Evolutionary conservation across 306 rosid species (phyloP), one percentile per base, ranked within the genome.

Genomic region (Oemleria cerasiformis): DNA sequence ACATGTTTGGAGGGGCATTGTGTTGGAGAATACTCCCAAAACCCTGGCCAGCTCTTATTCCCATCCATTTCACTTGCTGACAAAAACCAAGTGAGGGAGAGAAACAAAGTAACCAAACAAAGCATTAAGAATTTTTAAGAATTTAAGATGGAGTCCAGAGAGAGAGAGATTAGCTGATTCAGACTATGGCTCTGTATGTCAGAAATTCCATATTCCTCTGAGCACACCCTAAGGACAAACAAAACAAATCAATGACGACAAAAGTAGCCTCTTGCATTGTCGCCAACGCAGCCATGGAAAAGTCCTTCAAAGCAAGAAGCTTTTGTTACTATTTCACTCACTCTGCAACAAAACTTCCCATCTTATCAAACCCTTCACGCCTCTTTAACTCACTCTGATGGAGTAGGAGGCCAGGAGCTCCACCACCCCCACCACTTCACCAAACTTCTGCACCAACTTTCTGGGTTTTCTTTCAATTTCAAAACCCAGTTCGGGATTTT

Each of bases 41-140:
- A 76, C 14, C 73, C 44, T 62, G 77, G 80, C 80, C 88, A 76
- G 80, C 83, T 78, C 86, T 85, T 80, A 80, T 85, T 82, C 85
- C 74, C 78, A 59, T 85, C 85, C 83, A 75, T 65, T 80, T 44
- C 76, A 74, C 74, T 14, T 55, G 21, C 45, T 63, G 85, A 65
- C 87, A 72, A 80, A 64, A 42, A 16, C 36, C 67, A 67, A 56
- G 25, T 69, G 71, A 70, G 50, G 57, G 75, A 69, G 75, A 67
- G 44, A 72, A 44, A 77, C 14, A 53, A 45, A 78, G 66, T 30
- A 51, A 63, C 66, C 64, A 74, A 73, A 59, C 65, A 70, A 73
- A 72, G 44, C 36, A 30, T 30, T 30, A 30, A 30, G 36, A 30
- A 30, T 30, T 30, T 30, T 4, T 30, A 30, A 30, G 36, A 30